Base-by-base conservation (phyloP, 2,329 filamentous ascomycete genomes). In the Botrytis elliptica region DNA sequence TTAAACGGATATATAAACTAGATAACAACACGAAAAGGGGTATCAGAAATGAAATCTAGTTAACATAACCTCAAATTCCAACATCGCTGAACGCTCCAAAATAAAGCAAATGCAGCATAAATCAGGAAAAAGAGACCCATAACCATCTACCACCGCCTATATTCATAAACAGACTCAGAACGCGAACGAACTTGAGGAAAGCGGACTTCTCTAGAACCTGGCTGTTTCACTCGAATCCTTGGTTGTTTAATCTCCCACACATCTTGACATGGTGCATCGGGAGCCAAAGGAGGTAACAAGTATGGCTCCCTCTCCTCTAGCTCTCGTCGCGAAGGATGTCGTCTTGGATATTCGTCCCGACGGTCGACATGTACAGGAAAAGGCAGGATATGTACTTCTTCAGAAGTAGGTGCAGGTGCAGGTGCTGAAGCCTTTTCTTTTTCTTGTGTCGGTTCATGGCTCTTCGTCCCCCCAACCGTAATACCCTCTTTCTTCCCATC, bases 141-240 rank as follows among this genome's bases (percentile, higher is more conserved):
- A 14, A 38, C 4, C 40, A 22, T 67, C 33, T 46, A 70, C 68
- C 68, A 70, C 10, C 29, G 55, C 29, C 65, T 57, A 69, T 72
- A 73, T 73, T 73, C 71, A 42, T 73, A 60, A 46, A 73, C 12
- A 25, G 64, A 73, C 42, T 73, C 64, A 5, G 71, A 73, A 12
- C 12, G 33, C 44, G 64, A 73, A 3, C 64, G 64, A 42, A 57
- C 33, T 33, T n/a, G 71, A 25, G 71, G 71, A 44, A 73, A 69
- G 25, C 25, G 25, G 7, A 69, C 64, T 9, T 49, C 64, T 42
- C 64, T 38, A 22, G 64, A 20, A 1, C 71, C 64, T 62, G 71
- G 64, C n/a, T 33, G 25, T 29, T 73, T 69, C 7, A 69, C 71
- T 12, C 64, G 55, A 44, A 69, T 69, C 52, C 52, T 60, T 52